Conservation (phyloP, 2,329 filamentous ascomycete species). For the Colletotrichum sp. region DNA sequence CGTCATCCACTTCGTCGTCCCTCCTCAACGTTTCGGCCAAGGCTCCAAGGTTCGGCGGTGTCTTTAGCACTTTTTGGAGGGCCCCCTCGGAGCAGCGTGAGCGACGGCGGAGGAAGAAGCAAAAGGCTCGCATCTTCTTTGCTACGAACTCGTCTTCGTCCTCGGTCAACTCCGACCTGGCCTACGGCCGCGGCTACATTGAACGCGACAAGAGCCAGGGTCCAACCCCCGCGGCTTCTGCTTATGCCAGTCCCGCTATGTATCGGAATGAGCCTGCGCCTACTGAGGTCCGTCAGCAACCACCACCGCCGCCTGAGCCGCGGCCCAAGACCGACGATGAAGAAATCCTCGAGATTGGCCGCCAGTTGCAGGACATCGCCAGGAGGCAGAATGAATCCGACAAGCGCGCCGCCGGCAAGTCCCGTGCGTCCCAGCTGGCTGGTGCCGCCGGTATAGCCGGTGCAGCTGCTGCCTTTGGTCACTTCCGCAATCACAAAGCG, state of each 20-base stretch:
- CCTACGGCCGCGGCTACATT: slow-evolving; percentile 68
- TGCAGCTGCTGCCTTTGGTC: slow-evolving; percentile 42
- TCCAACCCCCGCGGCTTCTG: slow-evolving; percentile 29
- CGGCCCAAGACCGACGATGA: slow-evolving; percentile 52
- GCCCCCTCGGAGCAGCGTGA: slow-evolving; percentile 61
- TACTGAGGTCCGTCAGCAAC: slow-evolving; percentile 20
- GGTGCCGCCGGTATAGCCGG: slow-evolving; percentile 33
- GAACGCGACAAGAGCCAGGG: slow-evolving; percentile 41
- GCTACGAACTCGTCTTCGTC: slow-evolving; percentile 70
- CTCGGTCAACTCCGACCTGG: slow-evolving; percentile 71
- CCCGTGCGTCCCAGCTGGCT: slow-evolving; percentile 39
- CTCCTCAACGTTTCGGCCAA: slow-evolving; percentile 70
- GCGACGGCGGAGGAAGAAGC: slow-evolving; percentile 43
- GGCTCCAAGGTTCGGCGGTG: slow-evolving; percentile 54
- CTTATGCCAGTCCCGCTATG: background rate
- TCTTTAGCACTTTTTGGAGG: slow-evolving; percentile 68
- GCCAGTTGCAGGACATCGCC: slow-evolving; percentile 58
- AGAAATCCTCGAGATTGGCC: slow-evolving; percentile 62
- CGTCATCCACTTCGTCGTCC: slow-evolving; percentile 62
- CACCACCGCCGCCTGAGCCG: slow-evolving; percentile 24
- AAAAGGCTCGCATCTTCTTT: slow-evolving; percentile 59
- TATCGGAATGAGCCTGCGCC: slow-evolving; percentile 15
- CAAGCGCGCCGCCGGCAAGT: slow-evolving; percentile 44
- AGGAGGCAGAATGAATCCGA: slow-evolving; percentile 57
- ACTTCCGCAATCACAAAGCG: slow-evolving; percentile 44